Conservation (phyloP, 73 alveolate species). For the Paramecium biaurelia region DNA sequence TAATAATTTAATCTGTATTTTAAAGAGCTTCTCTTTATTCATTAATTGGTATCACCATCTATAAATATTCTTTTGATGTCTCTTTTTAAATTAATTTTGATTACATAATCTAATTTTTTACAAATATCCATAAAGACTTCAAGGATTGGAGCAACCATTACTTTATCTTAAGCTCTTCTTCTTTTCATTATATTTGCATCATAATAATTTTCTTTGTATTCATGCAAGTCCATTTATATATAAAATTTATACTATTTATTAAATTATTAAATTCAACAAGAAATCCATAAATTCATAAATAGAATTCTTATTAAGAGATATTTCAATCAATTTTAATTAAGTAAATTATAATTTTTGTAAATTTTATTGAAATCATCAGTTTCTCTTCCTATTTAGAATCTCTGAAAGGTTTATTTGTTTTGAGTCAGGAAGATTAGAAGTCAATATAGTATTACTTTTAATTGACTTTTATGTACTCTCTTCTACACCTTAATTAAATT, state of each 20-base stretch:
- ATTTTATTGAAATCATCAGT: not conserved
- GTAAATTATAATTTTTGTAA: not conserved
- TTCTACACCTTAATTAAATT: not conserved
- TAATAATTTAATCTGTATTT: not conserved
- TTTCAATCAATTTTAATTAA: not conserved
- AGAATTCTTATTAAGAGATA: not conserved
- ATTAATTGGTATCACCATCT: conserved; percentile 45
- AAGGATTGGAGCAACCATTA: not conserved
- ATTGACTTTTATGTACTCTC: not conserved
- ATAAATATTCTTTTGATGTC: conserved; percentile 15
- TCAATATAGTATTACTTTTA: not conserved
- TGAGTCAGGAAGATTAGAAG: not conserved
- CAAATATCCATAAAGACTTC: conserved; percentile 2
- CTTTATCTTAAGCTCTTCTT: not conserved
- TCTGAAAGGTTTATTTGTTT: not conserved
- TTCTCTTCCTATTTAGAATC: not conserved
- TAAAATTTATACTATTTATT: not conserved
- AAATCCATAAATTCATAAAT: not conserved
- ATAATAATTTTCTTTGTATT: conserved; percentile 7
- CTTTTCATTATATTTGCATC: not conserved
- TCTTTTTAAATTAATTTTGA: not conserved
- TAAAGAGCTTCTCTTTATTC: not conserved
- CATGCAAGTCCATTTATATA: not conserved
- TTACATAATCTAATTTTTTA: conserved; percentile 30
- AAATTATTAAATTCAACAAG: not conserved